Percentiles rank a stretch among this genome's conserved stretches.
Evolutionary conservation across 2,329 filamentous ascomycete species (phyloP).

Genomic region (Colletotrichum zoysiae): DNA sequence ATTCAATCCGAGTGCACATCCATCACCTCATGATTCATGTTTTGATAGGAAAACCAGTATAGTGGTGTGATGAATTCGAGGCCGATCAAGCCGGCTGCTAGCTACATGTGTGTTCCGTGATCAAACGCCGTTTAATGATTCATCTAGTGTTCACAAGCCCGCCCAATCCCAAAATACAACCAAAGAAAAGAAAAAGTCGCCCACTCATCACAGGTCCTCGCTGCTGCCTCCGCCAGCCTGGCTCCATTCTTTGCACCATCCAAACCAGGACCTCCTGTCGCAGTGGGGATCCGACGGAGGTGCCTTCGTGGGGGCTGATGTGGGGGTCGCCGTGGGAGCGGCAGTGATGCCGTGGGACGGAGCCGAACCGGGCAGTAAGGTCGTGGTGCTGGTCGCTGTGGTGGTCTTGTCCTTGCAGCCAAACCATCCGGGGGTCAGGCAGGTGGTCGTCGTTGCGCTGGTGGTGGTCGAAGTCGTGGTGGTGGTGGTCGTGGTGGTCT

Average conservation of each 20-base stretch:
- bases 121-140: conserved; percentile 15
- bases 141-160: conserved; percentile 2
- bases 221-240: conserved; percentile 3
- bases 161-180: background rate
- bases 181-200: background rate
- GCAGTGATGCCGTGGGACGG: conserved; percentile 48
- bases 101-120: conserved; percentile 4
- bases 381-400: conserved; percentile 45
- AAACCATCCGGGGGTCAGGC: conserved; percentile 66
- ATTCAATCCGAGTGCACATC: background rate
- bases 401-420: conserved; percentile 62
- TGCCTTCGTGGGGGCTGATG: conserved; percentile 45
- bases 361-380: conserved; percentile 27
- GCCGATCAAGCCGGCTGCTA: background rate
- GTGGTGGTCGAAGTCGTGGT: conserved; percentile 47
- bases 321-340: conserved; percentile 49
- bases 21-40: background rate
- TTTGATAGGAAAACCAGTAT: background rate
- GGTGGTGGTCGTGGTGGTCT: conserved; percentile 52
- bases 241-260: conserved; percentile 56
- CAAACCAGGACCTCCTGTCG: conserved; percentile 55
- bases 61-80: background rate
- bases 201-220: conserved; percentile 38
- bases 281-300: conserved; percentile 50
- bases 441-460: conserved; percentile 50